Conservation (phyloP, 1,139 yeast genomes). For the Yamadazyma mexicana region DNA sequence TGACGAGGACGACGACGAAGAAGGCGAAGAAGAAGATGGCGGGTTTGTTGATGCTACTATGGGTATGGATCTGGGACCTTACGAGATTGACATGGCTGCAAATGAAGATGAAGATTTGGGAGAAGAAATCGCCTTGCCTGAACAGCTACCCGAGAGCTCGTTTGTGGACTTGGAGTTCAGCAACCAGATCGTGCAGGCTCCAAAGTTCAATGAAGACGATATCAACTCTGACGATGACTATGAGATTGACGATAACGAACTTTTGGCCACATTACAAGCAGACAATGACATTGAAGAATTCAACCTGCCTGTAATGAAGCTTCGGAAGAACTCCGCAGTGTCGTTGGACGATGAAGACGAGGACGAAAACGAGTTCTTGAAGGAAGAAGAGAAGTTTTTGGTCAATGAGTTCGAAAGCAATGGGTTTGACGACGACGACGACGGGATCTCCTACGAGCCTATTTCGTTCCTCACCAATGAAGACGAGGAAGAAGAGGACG, state of each 20-base stretch:
- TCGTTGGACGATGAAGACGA: conserved; percentile 56
- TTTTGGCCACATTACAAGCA: conserved; percentile 66
- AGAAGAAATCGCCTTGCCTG: conserved; percentile 48
- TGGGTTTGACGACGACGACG: conserved; percentile 48
- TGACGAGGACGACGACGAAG: conserved; percentile 50
- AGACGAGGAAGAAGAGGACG: conserved; percentile 30
- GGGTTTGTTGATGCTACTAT: conserved; percentile 18
- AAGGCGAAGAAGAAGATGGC: conserved; percentile 18
- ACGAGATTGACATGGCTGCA: neutral
- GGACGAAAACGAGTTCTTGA: conserved; percentile 46
- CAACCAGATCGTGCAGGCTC: conserved; percentile 43
- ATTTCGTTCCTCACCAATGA: conserved; percentile 5
- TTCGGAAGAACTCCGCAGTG: conserved; percentile 45
- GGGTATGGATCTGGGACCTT: conserved; percentile 11
- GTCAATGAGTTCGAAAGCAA: conserved; percentile 51
- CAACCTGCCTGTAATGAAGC: conserved; percentile 12
- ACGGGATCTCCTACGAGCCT: conserved; percentile 22
- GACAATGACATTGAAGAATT: conserved; percentile 60
- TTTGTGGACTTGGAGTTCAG: conserved; percentile 37
- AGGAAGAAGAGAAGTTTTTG: conserved; percentile 47
- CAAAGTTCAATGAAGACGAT: conserved; percentile 53
- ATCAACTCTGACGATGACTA: conserved; percentile 65
- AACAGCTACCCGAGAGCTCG: conserved; percentile 12
- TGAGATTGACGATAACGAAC: conserved; percentile 71
- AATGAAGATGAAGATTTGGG: conserved; percentile 66